Evolutionary conservation across 2,329 filamentous ascomycete species (phyloP), one percentile per base, ranked within the genome.

Genomic region (Xylariomycetidae sp.): DNA sequence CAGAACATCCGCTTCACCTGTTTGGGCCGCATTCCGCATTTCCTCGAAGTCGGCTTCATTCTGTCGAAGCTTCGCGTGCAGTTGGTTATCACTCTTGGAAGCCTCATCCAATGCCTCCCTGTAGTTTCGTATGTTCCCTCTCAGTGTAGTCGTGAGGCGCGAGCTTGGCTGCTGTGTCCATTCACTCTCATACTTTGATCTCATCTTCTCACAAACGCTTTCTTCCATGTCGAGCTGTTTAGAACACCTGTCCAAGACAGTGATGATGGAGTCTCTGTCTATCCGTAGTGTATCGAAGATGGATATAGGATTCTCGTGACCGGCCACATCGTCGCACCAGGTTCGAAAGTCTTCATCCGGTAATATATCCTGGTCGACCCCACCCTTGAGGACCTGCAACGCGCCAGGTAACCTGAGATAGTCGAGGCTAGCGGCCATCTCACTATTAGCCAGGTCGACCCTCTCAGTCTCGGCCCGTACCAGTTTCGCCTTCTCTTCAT

Each of bases 111-210:
- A 70, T 1, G 92, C 92, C 37, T 89, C 85, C 18, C 83, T 79
- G 54, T 97, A 96, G 51, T 84, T 90, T 41, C 84, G 75, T 33
- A 97, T 84, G 55, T 98, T 92, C 38, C 80, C 82, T 35, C 89
- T 77, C 31, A 98, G 65, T 0, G 90, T 97, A 4, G 85, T 81
- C 2, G 90, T 98, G 25, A 98, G 72, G 36, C 87, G 75, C 19
- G 86, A 87, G 56, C 90, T 97, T 9, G 92, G 92, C 53, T 98
- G 92, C 53, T 98, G 92, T 13, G 88, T 95, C 92, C 92, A 98
- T 34, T 97, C 90, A 17, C 73, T 75, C 35, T 90, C 89, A 57
- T 97, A 97, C 58, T 98, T 98, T 10, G 88, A 94, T 29, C 92
- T 79, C 92, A 98, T 98, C 69, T 97, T 98, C 60, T 98, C 92